phyloP scores from a whole-genome alignment of 352 stramenopile genomes.

The Globisporangium emineosum region DNA sequence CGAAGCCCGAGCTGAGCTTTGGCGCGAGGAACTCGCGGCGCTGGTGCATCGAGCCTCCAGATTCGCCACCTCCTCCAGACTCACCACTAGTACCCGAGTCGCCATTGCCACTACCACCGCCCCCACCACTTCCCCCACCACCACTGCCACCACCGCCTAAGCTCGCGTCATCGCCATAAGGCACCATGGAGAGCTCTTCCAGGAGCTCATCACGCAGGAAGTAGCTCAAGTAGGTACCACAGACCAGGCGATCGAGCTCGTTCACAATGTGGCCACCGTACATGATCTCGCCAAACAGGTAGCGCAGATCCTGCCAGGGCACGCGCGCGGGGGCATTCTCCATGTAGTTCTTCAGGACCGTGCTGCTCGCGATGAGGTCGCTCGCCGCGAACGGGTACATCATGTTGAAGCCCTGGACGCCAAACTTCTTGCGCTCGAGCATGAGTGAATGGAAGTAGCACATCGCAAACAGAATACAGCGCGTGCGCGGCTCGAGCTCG shows the following conservation, averaged over 20 bases:
- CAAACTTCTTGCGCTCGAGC: slow-evolving; percentile 92
- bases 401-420: slow-evolving; percentile 89
- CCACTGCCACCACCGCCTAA: slow-evolving; percentile 17
- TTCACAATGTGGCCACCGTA: slow-evolving; percentile 89
- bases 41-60: slow-evolving; percentile 21
- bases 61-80: slow-evolving; percentile 13
- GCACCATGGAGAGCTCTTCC: slow-evolving; percentile 88
- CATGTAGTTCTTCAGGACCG: slow-evolving; percentile 91
- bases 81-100: slow-evolving; percentile 18
- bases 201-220: slow-evolving; percentile 88
- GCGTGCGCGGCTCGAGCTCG: slow-evolving; percentile 78
- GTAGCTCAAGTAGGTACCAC: slow-evolving; percentile 81
- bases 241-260: slow-evolving; percentile 76
- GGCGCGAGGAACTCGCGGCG: slow-evolving; percentile 66
- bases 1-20: slow-evolving; percentile 65
- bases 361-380: slow-evolving; percentile 81
- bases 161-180: slow-evolving; percentile 60
- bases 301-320: slow-evolving; percentile 88
- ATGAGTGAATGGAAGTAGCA: slow-evolving; percentile 93
- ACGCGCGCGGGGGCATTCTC: slow-evolving; percentile 86
- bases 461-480: slow-evolving; percentile 87
- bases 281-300: slow-evolving; percentile 89
- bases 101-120: slow-evolving; percentile 24
- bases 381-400: slow-evolving; percentile 87
- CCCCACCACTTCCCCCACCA: slow-evolving; percentile 11